Evolutionary conservation across 805 yeast species (phyloP), one percentile per base, ranked within the genome.

Genomic region (Saccharomycopsis selenospora): DNA sequence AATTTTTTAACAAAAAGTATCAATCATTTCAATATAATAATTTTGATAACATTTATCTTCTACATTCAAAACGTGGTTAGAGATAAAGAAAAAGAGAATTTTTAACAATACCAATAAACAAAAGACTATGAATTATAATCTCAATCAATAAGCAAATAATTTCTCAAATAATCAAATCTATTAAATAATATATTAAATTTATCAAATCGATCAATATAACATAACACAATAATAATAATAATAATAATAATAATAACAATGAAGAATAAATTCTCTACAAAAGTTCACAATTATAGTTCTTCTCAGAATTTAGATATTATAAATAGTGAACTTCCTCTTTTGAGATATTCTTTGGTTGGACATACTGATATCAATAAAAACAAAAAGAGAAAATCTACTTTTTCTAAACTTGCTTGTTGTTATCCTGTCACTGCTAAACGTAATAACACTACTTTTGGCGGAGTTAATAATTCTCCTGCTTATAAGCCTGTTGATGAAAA

Each of bases 381-480:
- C 10, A 46, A 29, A 24, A 47, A 47, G 36, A 23, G 54, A 23
- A 47, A 45, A 26, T 43, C 51, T 2, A 11, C 53, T 1, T 40
- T 50, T 11, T 50, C 51, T 8, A 50, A 48, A n/a, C 47, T 50
- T 2, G 54, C 51, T 5, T 48, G 51, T 29, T 44, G 43, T 24
- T 43, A 47, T 23, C 40, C 30, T 20, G 41, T 48, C 10, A 36
- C 23, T n/a, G 11, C 25, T 11, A 33, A 36, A 24, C 24, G 26
- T 17, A 28, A 25, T 27, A 36, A 45, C 10, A 10, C 4, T 7
- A 33, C 6, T 20, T 33, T 33, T 20, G 17, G 38, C 10, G 38
- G 38, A 17, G 17, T 11, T 8, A 7, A 27, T 27, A 27, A 11
- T 27, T 27, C 29, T 7, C 11, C 5, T 14, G 38, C 38, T 7